Base-by-base conservation (phyloP, 805 yeast species). In the Yarrowia porcina region DNA sequence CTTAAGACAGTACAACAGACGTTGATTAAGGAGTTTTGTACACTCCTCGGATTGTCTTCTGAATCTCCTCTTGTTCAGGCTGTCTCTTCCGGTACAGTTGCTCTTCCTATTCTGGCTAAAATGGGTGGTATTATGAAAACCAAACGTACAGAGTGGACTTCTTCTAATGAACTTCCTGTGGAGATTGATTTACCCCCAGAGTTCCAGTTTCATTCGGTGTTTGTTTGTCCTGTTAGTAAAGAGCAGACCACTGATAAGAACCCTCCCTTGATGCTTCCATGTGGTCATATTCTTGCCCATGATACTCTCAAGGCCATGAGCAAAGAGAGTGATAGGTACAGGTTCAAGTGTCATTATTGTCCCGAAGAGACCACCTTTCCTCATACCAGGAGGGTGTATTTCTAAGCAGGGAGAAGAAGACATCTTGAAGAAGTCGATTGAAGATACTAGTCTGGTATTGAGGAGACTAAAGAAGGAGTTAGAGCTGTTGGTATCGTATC, bases 331-430 rank as follows among this genome's bases (percentile, higher is more conserved):
- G 67, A 75, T n/a, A 77, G 79, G 33, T 74, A 74, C 63, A 74
- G 78, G 42, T 84, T 86, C 74, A 86, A 86, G 69, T 87, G 91
- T 70, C 91, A 90, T 0, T 87, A 87, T 67, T 87, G 91, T 69
- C 90, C 90, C 0, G 73, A 74, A 7, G 81, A 79, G 44, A 76
- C 82, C 5, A 70, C 72, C 25, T 75, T 70, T 45, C 72, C 69
- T 27, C 82, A 74, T 67, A 79, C 85, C 66, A 67, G 73, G 63
- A 71, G 79, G 66, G 81, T 84, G 41, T 69, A 75, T 66, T 79
- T 85, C 74, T 72, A 63, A n/a, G n/a, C n/a, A n/a, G n/a, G n/a
- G n/a, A n/a, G n/a, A n/a, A n/a, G n/a, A n/a, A n/a, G n/a, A n/a
- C n/a, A n/a, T n/a, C n/a, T n/a, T n/a, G n/a, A n/a, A n/a, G n/a